Evolutionary conservation across 805 yeast genomes (phyloP), one percentile per base, ranked within the genome.

Genomic region (Metschnikowia drakensbergensis): DNA sequence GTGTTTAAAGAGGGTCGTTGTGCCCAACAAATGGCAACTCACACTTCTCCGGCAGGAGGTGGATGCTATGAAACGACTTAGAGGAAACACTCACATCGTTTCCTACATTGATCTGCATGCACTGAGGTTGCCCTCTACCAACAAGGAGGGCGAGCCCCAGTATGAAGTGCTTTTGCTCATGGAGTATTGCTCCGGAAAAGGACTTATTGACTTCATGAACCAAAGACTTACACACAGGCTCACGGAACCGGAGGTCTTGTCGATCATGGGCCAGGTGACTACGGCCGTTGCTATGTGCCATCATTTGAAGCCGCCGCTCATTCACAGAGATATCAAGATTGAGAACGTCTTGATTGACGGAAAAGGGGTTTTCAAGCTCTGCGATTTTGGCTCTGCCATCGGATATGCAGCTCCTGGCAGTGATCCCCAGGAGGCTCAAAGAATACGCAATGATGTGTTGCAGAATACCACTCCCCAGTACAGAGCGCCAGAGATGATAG

Each of bases 81-180:
- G 83, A 52, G 96, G 96, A 6, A 80, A 86, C 54, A 77, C 79
- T 40, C 83, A 84, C 62, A 82, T 94, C 52, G 99, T 94, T 1
- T 83, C 88, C 3, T 94, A 94, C 65, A 87, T 90, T 45, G 99
- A 94, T 65, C 88, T 97, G 3, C 97, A 94, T 69, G 99, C 99
- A 5, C 82, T 95, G 9, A 76, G 95, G 57, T 69, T 85, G 66
- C 55, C 58, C 25, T 38, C 41, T 9, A 39, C 49, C 13, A 25
- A 46, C 6, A 45, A 51, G 8, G 46, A 49, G 8, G 47, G 45
- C 22, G 44, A 49, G 23, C 88, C 86, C 10, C 73, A 74, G 44
- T 87, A 86, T 58, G 95, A 86, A 63, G 96, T 87, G 42, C 83
- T 86, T 52, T 69, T 87, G 11, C 67, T 87, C 45, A 87, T 87